Base-by-base conservation (phyloP, 163 green algal species). In the Scenedesmus sp. region DNA sequence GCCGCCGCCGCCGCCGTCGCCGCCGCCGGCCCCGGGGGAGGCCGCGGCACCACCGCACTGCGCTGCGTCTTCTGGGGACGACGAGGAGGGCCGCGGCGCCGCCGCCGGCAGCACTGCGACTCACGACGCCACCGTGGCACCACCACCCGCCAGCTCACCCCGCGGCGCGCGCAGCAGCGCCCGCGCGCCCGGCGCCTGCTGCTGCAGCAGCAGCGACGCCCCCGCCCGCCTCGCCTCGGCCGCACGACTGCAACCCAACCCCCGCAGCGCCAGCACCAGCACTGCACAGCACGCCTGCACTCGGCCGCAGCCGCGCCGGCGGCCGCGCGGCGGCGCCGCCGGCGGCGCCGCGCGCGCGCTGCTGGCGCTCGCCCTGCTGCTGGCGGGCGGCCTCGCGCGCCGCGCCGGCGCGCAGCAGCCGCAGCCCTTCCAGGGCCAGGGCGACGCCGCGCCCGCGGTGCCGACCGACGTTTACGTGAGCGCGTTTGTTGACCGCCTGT, bases 291-390 rank as follows among this genome's bases (percentile, higher is more conserved):
- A 70, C 39, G 39, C 39, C 39, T 15, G 39, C 39, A 47, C 39
- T 6, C 6, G 39, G 10, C 39, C 6, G 39, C 39, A 47, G 39
- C 39, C 7, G 39, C 39, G n/a, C n/a, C n/a, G n/a, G n/a, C n/a
- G n/a, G n/a, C n/a, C n/a, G 39, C 39, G 39, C 39, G 6, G 39
- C 39, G 39, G 39, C 39, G 33, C 22, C 53, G 22, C 53, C 26
- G 53, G 53, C 39, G 20, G n/a, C 18, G 9, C 3, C 29, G 44
- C 20, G 14, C n/a, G 44, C 10, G 50, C 50, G 64, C 24, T 33
- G 64, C 64, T 74, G 45, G 24, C 36, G 45, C 44, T 48, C 24
- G 6, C n/a, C 28, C 50, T 75, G 66, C 66, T 75, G 48, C 64
- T 73, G 63, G 44, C 45, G 44, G 17, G 50, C 48, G 31, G 50